A percentile compares a stretch with the other conserved stretches of the same genome.
Conservation (phyloP, 352 stramenopile genomes). For the Pythium utonaiense region DNA sequence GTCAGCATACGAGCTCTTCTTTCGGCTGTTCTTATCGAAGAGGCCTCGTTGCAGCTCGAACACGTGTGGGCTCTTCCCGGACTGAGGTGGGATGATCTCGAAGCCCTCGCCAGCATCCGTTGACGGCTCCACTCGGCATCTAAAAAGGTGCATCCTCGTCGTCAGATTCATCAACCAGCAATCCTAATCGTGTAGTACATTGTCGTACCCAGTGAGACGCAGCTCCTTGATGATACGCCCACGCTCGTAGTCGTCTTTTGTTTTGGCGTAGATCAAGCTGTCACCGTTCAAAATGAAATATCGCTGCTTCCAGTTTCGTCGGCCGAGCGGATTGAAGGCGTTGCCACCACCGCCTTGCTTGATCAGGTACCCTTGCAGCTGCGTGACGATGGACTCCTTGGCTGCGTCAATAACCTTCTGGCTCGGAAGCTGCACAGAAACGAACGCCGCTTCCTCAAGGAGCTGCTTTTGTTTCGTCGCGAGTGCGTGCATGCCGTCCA, state of each 20-base stretch:
- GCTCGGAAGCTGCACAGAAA: conserved; percentile 74
- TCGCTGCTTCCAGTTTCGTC: conserved; percentile 88
- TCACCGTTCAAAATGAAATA: conserved; percentile 80
- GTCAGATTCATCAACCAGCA: neutral
- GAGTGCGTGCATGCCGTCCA: conserved; percentile 64
- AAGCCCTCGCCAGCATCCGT: conserved; percentile 79
- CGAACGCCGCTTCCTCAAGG: conserved; percentile 74
- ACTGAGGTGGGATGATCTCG: conserved; percentile 62
- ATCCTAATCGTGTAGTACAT: neutral
- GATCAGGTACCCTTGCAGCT: conserved; percentile 83
- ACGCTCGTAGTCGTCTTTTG: conserved; percentile 85
- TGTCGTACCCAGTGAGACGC: conserved; percentile 58
- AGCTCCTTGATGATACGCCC: conserved; percentile 86
- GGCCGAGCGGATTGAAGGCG: conserved; percentile 65
- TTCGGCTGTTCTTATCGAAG: conserved; percentile 81
- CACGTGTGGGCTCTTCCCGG: conserved; percentile 54
- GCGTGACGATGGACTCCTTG: conserved; percentile 55
- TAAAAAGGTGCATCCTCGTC: conserved; percentile 12
- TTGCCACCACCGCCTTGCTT: conserved; percentile 82
- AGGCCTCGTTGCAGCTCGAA: conserved; percentile 72
- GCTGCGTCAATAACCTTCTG: conserved; percentile 79
- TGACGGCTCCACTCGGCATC: conserved; percentile 70
- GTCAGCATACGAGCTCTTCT: conserved; percentile 63
- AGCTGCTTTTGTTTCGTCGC: conserved; percentile 64
- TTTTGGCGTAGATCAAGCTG: conserved; percentile 79